Conservation (phyloP, 176 grass and related monocot species). For the Aegilops bicornis region DNA sequence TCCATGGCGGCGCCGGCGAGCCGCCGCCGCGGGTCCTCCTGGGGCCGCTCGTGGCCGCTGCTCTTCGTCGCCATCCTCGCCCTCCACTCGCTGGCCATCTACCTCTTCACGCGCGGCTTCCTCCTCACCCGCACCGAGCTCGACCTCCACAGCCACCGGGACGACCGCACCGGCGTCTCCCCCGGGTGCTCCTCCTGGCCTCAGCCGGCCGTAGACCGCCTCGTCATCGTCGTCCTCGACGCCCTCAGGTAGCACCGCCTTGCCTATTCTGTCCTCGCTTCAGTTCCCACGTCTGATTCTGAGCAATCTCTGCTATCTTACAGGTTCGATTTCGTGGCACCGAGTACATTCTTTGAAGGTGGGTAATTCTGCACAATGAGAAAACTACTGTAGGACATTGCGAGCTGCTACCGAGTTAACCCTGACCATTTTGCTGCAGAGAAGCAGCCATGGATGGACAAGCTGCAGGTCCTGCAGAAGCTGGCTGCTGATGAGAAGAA, state of each 20-base stretch:
- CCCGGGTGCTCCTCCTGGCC: slow-evolving; percentile 53
- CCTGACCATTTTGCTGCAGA: slow-evolving; percentile 35
- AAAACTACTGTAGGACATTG: neutral
- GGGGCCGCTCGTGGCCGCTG: slow-evolving; percentile 21
- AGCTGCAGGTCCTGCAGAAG: slow-evolving; percentile 69
- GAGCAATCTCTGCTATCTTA: neutral
- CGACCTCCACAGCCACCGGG: slow-evolving; percentile 58
- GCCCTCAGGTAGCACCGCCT: slow-evolving; percentile 55
- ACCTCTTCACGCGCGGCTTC: slow-evolving; percentile 96
- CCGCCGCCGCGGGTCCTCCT: slow-evolving; percentile 1
- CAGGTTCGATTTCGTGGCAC: slow-evolving; percentile 96
- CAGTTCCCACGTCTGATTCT: neutral
- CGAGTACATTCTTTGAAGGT: slow-evolving; percentile 87
- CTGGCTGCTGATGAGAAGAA: slow-evolving; percentile 56
- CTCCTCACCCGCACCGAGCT: slow-evolving; percentile 95
- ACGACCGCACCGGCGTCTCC: slow-evolving; percentile 46
- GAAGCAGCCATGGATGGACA: slow-evolving; percentile 94
- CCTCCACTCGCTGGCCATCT: slow-evolving; percentile 56
- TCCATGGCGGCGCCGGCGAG: slow-evolving; percentile 32
- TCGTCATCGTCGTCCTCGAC: slow-evolving; percentile 79
- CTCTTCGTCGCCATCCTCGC: slow-evolving; percentile 55
- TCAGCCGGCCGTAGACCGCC: slow-evolving; percentile 55
- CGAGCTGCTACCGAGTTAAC: neutral
- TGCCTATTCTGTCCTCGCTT: neutral
- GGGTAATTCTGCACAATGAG: neutral